Base-by-base conservation (phyloP, 2,329 filamentous ascomycete genomes). In the Ophiocordyceps robertsii region DNA sequence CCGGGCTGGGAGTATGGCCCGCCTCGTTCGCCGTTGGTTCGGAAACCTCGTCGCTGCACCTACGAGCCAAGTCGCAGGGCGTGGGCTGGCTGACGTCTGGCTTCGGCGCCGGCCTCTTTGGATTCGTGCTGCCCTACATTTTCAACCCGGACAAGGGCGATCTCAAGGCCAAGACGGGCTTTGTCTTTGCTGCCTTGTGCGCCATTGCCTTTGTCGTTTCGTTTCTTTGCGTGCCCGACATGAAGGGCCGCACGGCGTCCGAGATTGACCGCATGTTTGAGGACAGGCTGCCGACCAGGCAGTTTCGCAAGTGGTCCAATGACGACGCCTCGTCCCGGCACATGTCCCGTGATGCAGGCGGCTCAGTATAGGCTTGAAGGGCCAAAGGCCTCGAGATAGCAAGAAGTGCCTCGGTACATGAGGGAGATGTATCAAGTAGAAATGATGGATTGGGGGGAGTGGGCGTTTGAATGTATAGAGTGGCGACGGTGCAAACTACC, bases 221-320 rank as follows among this genome's bases (percentile, higher is more conserved):
- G 0, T 77, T 62, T 57, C 55, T 63, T 11, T 57, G 60, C 31
- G 56, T 77, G 0, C 73, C 74, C 0, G 73, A 78, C 51, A 75
- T 73, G 58, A 69, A 68, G 53, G 67, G 67, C 4, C 55, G 68
- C 17, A 67, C 55, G 2, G 56, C 65, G 1, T 57, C 58, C 32
- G 69, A 74, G 49, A 68, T 76, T 44, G 70, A 75, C 52, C 49
- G 50, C 37, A 56, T 60, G 54, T 62, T 60, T 45, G 56, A 56
- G 35, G 37, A 49, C 30, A 45, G 44, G n/a, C 41, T 62, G 6
- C 46, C 52, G 6, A 47, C 59, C 14, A 45, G 55, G 33, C 29
- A 53, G 27, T 62, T 61, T 39, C 31, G 37, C 41, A 32, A 2
- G 7, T 47, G 16, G 43, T 43, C 29, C 29, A 46, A n/a, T 3